Base-by-base conservation (phyloP, 2,329 filamentous ascomycete genomes). In the Fusarium sp. region DNA sequence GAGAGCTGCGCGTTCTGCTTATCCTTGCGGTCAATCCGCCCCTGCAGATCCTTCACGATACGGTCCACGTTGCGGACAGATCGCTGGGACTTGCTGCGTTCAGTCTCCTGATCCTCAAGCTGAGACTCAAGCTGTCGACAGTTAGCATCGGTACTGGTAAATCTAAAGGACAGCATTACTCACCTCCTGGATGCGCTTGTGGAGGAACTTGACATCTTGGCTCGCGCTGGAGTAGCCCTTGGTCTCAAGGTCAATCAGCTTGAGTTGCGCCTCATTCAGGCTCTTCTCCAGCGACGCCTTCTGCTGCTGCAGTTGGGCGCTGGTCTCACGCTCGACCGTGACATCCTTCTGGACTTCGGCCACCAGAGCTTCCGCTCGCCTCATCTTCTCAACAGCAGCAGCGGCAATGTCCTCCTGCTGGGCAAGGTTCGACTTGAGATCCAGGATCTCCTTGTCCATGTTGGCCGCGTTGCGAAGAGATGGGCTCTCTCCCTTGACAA, bases 331-430 rank as follows among this genome's bases (percentile, higher is more conserved):
- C 85, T 98, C 96, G 9, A 90, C 90, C 20, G 92, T 91, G 71
- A 98, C 94, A 79, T 99, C 97, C 82, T 97, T 97, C 80, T 98
- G 96, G 73, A 97, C 92, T 83, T 99, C 97, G 10, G 92, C 91
- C 1, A 92, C 92, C 35, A 98, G 86, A 6, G 95, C 94, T 80
- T 99, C 96, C 3, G 97, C 94, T 27, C 96, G 92, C 65, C 96
- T 91, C 97, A 99, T 99, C 87, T 98, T 98, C 79, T 97, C 96
- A 45, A 98, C 93, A 0, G 96, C 96, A 5, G 97, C 96, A 1
- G 93, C 91, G 13, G 95, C 94, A 68, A 98, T 92, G 80, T 99
- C 96, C 83, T 98, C 94, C 79, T 98, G 95, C 79, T 98, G 95
- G 5, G 96, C 96, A 36, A 98, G 89, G 74, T 89, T 92, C 11